Base-by-base conservation (phyloP, 2,329 filamentous ascomycete species). In the Ophiocordyceps sinensis region DNA sequence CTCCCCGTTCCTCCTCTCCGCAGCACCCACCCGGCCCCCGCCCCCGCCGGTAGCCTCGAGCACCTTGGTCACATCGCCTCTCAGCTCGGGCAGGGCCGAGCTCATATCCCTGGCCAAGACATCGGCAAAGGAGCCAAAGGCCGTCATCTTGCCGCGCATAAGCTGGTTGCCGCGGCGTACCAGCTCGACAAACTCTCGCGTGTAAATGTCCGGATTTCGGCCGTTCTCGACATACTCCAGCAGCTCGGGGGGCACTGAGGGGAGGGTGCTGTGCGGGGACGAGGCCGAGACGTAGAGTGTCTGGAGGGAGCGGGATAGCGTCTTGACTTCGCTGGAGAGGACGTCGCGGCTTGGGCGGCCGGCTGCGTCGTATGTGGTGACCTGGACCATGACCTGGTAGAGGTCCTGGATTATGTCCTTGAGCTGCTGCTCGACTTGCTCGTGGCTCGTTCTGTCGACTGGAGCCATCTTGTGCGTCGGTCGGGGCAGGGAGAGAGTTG, bases 131-230 rank as follows among this genome's bases (percentile, higher is more conserved):
- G 59, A 51, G 11, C 56, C 65, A 53, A 82, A 83, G 30, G 77
- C 78, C 51, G 61, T 57, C 58, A 70, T 65, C 65, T 82, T 82
- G 42, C 79, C 79, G 50, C 71, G 68, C 64, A 79, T 70, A 45
- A 79, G 63, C 66, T 82, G 79, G 62, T 83, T 83, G 34, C 71
- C 67, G 37, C 77, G 66, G 41, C 77, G 64, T 21, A 79, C 77
- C 40, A 79, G 66, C 70, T 83, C 79, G 52, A 82, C 77, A 52
- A 83, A 82, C 63, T 83, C 79, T 52, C 79, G 69, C 41, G 79
- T 83, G 66, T 83, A 83, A 50, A 83, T 82, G 60, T 83, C 79
- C 3, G 79, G 79, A 63, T 83, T 83, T 39, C 79, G 76, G 36
- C 79, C 78, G 54, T 76, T 74, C 57, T 83, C 78, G 51, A 83